phyloP scores from a whole-genome alignment of 2,329 filamentous ascomycete species.

The Zarea fungicola region DNA sequence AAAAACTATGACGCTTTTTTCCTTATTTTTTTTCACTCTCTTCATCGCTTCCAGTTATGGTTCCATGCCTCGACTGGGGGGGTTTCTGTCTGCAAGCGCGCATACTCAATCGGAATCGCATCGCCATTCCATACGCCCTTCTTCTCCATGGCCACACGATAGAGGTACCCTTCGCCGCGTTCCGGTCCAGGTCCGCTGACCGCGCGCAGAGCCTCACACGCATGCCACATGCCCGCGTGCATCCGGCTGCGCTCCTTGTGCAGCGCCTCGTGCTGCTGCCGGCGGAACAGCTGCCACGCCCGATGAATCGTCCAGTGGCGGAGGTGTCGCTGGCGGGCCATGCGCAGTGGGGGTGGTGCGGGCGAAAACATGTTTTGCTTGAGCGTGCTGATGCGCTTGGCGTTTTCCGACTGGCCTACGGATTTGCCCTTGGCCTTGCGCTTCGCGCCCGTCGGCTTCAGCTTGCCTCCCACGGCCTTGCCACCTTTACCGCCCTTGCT shows the following conservation, averaged over 20 bases:
- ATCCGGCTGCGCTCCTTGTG: constrained; percentile 69
- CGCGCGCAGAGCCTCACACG: constrained; percentile 76
- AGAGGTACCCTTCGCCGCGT: constrained; percentile 66
- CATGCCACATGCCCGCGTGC: constrained; percentile 76
- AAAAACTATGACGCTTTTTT: not conserved
- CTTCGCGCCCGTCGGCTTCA: constrained; percentile 23
- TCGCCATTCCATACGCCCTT: constrained; percentile 69
- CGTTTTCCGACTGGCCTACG: constrained; percentile 29
- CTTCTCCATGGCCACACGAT: constrained; percentile 86
- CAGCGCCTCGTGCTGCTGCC: constrained; percentile 58
- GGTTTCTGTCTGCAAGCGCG: constrained; percentile 75
- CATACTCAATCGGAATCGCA: constrained; percentile 88
- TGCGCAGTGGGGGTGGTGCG: constrained; percentile 68
- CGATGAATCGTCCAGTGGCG: constrained; percentile 99
- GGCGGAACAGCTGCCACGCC: constrained; percentile 79
- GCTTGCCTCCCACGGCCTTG: not conserved
- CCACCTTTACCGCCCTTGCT: not conserved
- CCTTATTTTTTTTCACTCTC: not conserved
- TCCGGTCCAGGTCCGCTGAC: constrained; percentile 49
- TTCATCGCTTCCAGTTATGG: constrained; percentile 74
- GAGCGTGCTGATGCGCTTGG: constrained; percentile 39
- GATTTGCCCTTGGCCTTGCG: constrained; percentile 11
- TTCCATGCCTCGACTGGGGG: constrained; percentile 82
- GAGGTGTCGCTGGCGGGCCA: constrained; percentile 80
- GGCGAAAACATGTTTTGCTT: constrained; percentile 44